Conservation (phyloP, 1,284 basidiomycete species). For the Cystobasidium slooffiae region DNA sequence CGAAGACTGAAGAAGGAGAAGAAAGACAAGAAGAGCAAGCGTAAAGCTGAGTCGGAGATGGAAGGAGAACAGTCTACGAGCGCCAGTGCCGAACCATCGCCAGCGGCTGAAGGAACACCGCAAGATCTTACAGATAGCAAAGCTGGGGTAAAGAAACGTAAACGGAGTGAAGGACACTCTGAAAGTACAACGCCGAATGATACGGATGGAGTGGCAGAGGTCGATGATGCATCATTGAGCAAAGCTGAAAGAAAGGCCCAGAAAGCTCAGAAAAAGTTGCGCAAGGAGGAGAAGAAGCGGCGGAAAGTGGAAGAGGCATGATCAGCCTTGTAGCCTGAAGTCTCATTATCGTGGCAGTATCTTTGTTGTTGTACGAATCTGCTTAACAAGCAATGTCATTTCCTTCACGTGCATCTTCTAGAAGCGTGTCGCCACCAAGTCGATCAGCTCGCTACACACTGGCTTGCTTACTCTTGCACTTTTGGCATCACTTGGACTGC, state of each 20-base stretch:
- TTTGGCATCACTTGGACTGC: not conserved
- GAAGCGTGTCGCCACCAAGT: constrained; percentile 16
- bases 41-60: not conserved
- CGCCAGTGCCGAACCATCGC: not conserved
- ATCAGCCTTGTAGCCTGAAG: not conserved
- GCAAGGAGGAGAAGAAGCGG: constrained; percentile 33
- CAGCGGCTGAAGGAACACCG: not conserved
- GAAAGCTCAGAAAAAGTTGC: not conserved
- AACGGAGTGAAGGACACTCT: not conserved
- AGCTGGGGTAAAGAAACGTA: constrained; percentile 10
- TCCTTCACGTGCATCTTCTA: constrained; percentile 24
- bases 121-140: not conserved
- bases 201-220: not conserved
- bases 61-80: not conserved
- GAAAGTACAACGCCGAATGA: not conserved
- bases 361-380: constrained; percentile 16
- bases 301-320: constrained; percentile 5
- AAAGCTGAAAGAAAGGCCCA: constrained; percentile 6
- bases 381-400: constrained; percentile 1
- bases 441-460: not conserved
- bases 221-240: not conserved
- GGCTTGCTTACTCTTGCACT: constrained; percentile 9
- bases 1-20: constrained; percentile 14
- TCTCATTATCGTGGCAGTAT: not conserved
- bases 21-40: constrained; percentile 3